Percentiles rank a stretch among this genome's conserved stretches.
Evolutionary conservation across 1,139 yeast genomes (phyloP).

Genomic region (Candida tropicalis): DNA sequence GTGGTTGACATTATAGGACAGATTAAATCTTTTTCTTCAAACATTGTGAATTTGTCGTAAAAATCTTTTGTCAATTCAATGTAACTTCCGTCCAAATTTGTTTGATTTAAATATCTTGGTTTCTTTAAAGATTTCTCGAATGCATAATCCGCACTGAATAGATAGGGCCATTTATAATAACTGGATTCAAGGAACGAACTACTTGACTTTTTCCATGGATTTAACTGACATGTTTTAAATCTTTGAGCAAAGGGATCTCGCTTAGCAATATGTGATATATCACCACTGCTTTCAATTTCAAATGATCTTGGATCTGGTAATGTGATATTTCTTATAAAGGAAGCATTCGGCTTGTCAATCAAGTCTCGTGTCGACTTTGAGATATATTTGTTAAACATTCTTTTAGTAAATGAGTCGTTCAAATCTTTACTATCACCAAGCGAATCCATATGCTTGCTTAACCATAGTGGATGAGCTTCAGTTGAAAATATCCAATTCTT

Average conservation of each 20-base stretch:
- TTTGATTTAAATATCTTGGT: constrained; percentile 34
- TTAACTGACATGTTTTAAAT: constrained; percentile 36
- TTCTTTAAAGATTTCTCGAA: constrained; percentile 35
- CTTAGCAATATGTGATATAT: constrained; percentile 17
- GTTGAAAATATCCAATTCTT: constrained; percentile 81
- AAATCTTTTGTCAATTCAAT: constrained; percentile 37
- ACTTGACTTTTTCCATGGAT: constrained; percentile 24
- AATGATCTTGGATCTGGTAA: constrained; percentile 17
- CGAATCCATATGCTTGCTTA: constrained; percentile 26
- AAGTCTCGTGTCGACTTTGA: constrained; percentile 5
- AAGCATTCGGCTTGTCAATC: constrained; percentile 7
- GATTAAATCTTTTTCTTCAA: constrained; percentile 19
- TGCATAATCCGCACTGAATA: constrained; percentile 44
- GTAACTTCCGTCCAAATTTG: constrained; percentile 26
- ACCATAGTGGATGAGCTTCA: constrained; percentile 93
- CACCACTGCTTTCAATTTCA: constrained; percentile 17
- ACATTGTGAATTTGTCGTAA: constrained; percentile 31
- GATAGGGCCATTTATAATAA: constrained; percentile 37
- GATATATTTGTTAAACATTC: constrained; percentile 1
- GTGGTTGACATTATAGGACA: constrained; percentile 35
- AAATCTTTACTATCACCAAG: constrained; percentile 1
- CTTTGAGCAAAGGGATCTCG: constrained; percentile 23
- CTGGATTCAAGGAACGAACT: constrained; percentile 29
- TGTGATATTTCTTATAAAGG: constrained; percentile 23
- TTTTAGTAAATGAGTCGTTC: neutral